These are phyloP conservation scores for Xylaria nigripes DNA, from an alignment of 495 filamentous ascomycete genomes.

Conservation along the genomic window DNA sequence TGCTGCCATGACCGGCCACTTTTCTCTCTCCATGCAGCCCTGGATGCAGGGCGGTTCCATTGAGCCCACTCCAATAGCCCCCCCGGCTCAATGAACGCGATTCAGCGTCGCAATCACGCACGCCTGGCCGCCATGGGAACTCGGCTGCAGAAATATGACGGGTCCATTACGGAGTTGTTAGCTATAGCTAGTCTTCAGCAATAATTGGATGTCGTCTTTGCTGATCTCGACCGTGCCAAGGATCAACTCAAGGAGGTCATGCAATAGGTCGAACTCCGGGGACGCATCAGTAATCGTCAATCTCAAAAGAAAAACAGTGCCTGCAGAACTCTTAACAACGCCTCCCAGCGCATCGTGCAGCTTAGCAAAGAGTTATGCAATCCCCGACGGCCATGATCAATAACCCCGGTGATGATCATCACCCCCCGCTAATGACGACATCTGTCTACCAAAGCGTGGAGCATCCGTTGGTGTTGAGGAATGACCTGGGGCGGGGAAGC, in stretches of 20 bases:
- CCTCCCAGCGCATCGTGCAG: conserved; percentile 2
- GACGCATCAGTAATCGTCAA: conserved; percentile 4
- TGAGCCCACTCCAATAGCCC: not conserved
- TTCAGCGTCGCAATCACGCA: conserved; percentile 8
- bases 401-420: too few species aligned
- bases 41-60: not conserved
- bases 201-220: not conserved
- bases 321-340: not conserved
- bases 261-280: conserved; percentile 1
- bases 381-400: not conserved
- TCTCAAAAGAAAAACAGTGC: not conserved
- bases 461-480: not conserved
- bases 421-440: not conserved
- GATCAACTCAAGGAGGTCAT: conserved; percentile 1
- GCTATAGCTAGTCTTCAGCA: conserved; percentile 4
- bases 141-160: conserved; percentile 3
- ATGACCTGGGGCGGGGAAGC: not conserved
- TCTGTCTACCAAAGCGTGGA: not conserved
- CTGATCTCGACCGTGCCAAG: not conserved
- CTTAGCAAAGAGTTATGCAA: conserved; percentile 1
- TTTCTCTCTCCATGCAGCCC: not conserved
- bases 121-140: not conserved
- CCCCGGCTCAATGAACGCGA: not conserved
- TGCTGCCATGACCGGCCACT: not conserved
- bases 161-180: conserved; percentile 1